Evolutionary conservation across 106 monocot species (phyloP).

Genomic region (Allium cepa): DNA sequence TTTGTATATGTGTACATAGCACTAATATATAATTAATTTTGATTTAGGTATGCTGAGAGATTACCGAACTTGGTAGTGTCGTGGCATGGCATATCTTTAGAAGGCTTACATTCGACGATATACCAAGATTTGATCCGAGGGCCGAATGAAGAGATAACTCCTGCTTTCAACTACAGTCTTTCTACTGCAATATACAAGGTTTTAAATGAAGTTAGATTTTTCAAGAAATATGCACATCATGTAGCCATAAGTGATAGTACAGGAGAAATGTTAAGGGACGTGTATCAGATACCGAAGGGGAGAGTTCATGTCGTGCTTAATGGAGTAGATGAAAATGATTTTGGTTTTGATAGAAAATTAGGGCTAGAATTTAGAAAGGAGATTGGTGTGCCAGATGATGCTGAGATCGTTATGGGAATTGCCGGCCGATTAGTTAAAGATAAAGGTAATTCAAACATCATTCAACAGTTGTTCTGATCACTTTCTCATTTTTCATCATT

Average conservation of each 20-base stretch:
- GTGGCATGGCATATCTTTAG: conserved; percentile 93
- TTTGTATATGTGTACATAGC: not conserved
- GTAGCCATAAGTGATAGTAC: conserved; percentile 80
- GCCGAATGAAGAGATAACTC: conserved; percentile 38
- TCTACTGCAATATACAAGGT: conserved; percentile 49
- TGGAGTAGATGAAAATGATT: conserved; percentile 80
- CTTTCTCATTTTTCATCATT: too few species aligned
- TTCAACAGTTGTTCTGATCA: too few species aligned
- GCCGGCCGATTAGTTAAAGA: conserved; percentile 90
- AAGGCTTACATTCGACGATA: conserved; percentile 68
- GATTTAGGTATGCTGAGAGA: conserved; percentile 20
- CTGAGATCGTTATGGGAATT: conserved; percentile 62
- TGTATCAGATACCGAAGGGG: conserved; percentile 70
- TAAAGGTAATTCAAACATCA: conserved; percentile 22
- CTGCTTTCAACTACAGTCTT: conserved; percentile 37
- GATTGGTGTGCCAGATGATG: conserved; percentile 53
- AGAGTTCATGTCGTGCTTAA: conserved; percentile 95
- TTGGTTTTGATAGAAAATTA: conserved; percentile 38
- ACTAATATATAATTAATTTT: too few species aligned
- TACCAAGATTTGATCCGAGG: conserved; percentile 62
- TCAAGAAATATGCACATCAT: conserved; percentile 83
- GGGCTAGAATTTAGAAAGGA: conserved; percentile 40
- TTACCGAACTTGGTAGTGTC: conserved; percentile 76
- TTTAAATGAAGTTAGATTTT: conserved; percentile 83
- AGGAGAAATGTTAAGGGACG: conserved; percentile 90